Evolutionary conservation across 306 rosid genomes (phyloP).

Genomic region (Elaeagnus macrophylla): DNA sequence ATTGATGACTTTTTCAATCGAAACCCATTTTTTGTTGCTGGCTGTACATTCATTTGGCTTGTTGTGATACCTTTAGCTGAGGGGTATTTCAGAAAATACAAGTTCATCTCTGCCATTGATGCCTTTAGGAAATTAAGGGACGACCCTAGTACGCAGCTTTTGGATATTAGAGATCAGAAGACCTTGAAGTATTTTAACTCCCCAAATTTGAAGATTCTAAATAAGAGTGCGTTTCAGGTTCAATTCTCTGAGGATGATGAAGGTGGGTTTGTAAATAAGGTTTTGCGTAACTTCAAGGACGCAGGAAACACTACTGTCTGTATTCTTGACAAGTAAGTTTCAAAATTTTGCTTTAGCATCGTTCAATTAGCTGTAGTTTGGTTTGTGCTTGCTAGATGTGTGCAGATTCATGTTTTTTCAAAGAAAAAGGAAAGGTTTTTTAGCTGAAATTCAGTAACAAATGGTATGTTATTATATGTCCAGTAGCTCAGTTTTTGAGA

Average conservation of each 20-base stretch:
- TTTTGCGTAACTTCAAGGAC: conserved; percentile 40
- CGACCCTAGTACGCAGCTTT: conserved; percentile 46
- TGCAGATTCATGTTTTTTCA: neutral
- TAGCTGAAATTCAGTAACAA: neutral
- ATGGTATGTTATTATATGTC: neutral
- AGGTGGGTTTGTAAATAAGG: conserved; percentile 66
- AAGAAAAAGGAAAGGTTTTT: neutral
- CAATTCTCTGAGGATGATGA: conserved; percentile 51
- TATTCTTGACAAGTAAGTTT: conserved; percentile 66
- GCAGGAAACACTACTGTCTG: conserved; percentile 45
- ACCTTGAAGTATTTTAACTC: conserved; percentile 42
- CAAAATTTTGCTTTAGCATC: neutral
- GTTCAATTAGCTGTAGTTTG: neutral
- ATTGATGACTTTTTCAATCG: conserved; percentile 59
- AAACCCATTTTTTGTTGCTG: conserved; percentile 81
- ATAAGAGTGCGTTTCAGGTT: conserved; percentile 55
- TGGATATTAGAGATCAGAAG: conserved; percentile 73
- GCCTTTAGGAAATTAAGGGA: conserved; percentile 65
- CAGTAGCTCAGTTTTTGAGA: too few relatives aligned
- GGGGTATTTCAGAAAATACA: conserved; percentile 53
- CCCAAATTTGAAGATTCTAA: conserved; percentile 65
- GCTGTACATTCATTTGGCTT: conserved; percentile 68
- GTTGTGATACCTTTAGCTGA: conserved; percentile 59
- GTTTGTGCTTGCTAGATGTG: neutral
- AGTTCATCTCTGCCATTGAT: conserved; percentile 61